phyloP scores from a whole-genome alignment of 805 yeast genomes.

The Metschnikowia proteae region DNA sequence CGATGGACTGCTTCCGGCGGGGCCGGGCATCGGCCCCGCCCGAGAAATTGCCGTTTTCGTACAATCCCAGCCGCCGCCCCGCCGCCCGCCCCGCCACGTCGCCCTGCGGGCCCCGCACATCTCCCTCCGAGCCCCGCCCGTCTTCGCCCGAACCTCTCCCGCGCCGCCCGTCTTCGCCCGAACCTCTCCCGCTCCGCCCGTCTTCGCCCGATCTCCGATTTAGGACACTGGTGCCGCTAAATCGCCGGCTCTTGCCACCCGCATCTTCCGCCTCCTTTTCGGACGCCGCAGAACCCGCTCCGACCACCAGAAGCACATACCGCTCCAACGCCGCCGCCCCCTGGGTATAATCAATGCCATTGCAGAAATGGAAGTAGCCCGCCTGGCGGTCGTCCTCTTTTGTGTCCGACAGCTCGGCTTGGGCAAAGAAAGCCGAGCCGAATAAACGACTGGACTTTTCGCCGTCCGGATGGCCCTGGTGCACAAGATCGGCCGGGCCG shows the following conservation, averaged over 20 bases:
- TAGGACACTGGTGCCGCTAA: background rate
- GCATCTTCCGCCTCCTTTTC: constrained; percentile 17
- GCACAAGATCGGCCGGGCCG: constrained; percentile 40
- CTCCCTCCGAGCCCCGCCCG: background rate
- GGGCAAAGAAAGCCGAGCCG: constrained; percentile 25
- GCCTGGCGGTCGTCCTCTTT: constrained; percentile 38
- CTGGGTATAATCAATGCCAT: constrained; percentile 27
- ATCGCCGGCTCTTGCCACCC: background rate
- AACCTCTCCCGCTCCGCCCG: background rate
- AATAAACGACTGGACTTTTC: constrained; percentile 25
- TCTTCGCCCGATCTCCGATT: background rate
- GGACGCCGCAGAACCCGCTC: constrained; percentile 17
- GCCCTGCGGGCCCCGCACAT: background rate
- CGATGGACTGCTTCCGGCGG: constrained; percentile 30
- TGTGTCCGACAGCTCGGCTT: constrained; percentile 4
- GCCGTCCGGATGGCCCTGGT: constrained; percentile 36
- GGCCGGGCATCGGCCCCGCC: constrained; percentile 5
- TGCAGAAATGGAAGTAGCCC: constrained; percentile 37
- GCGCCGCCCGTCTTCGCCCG: too few relatives aligned
- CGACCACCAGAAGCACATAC: constrained; percentile 25
- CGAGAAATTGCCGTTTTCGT: background rate
- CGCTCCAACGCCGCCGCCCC: constrained; percentile 26
- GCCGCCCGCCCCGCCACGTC: background rate
- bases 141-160: too few relatives aligned
- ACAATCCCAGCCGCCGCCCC: background rate